Evolutionary conservation across 441 rosid species (phyloP).

Genomic region (Erodium texanum): DNA sequence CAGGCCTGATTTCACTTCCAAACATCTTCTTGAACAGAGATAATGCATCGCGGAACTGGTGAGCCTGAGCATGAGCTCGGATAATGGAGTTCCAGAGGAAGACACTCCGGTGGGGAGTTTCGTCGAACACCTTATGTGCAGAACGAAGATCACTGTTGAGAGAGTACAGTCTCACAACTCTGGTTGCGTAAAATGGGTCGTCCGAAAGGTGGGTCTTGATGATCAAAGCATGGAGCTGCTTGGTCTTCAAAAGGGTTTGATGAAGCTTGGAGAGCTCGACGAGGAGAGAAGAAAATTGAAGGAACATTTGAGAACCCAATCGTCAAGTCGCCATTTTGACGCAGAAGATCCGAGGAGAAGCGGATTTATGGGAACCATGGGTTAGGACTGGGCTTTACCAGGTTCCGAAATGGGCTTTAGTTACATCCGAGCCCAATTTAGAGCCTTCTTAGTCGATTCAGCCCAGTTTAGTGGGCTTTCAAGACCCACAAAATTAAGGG

Average conservation of each 20-base stretch:
- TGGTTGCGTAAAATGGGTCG: slow-evolving; percentile 69
- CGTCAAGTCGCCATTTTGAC: background rate
- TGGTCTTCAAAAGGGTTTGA: slow-evolving; percentile 43
- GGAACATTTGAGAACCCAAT: background rate
- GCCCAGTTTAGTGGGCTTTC: no score
- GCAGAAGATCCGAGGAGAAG: background rate
- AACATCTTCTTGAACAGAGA: slow-evolving; percentile 43
- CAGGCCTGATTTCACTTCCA: slow-evolving; percentile 38
- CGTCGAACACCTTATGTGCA: slow-evolving; percentile 65
- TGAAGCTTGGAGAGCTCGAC: slow-evolving; percentile 38
- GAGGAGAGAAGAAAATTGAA: slow-evolving; percentile 20
- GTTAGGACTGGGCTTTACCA: no score
- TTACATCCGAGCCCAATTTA: no score
- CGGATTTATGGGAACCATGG: background rate
- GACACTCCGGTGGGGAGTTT: slow-evolving; percentile 56
- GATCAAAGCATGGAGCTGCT: slow-evolving; percentile 56
- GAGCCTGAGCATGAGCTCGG: slow-evolving; percentile 56
- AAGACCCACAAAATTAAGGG: no score
- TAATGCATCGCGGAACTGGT: slow-evolving; percentile 24
- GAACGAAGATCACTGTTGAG: slow-evolving; percentile 33
- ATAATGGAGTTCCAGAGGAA: slow-evolving; percentile 78
- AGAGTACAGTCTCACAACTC: slow-evolving; percentile 37
- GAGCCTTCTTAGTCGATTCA: no score
- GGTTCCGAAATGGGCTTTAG: no score
- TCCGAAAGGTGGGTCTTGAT: slow-evolving; percentile 34